Percentiles rank a stretch among this genome's conserved stretches.
Evolutionary conservation across 1,139 yeast genomes (phyloP).

Genomic region (Geotrichum bryndzae): DNA sequence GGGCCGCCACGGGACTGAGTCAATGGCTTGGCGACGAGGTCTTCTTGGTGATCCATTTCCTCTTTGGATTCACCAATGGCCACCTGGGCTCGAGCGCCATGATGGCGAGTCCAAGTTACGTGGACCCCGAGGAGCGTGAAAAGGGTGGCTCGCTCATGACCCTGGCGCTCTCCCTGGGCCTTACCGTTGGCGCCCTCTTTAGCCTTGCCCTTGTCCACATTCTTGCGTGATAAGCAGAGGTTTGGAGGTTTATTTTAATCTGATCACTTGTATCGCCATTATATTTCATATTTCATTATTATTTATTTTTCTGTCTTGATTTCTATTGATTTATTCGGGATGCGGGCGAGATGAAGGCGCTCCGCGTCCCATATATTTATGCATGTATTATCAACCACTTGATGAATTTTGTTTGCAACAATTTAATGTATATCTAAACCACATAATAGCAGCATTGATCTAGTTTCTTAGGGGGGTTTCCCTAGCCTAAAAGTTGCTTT

Average conservation of each 20-base stretch:
- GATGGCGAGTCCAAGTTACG: conserved; percentile 64
- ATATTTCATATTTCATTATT: neutral
- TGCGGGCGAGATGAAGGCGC: too few species aligned
- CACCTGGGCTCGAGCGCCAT: conserved; percentile 75
- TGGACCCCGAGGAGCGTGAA: conserved; percentile 62
- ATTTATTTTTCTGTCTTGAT: too few species aligned
- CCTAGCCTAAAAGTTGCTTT: too few species aligned
- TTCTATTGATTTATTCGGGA: neutral
- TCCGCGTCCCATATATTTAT: too few species aligned
- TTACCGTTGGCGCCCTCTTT: conserved; percentile 68
- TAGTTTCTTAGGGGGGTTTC: too few species aligned
- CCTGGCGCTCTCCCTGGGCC: conserved; percentile 66
- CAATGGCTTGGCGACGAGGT: conserved; percentile 51
- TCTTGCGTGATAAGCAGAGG: neutral
- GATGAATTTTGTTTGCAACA: too few species aligned
- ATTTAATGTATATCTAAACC: too few species aligned
- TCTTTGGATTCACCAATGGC: conserved; percentile 85
- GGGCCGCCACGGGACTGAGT: conserved; percentile 29
- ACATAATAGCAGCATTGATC: too few species aligned
- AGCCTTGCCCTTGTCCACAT: conserved; percentile 49
- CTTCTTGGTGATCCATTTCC: conserved; percentile 63
- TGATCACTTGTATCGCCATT: neutral
- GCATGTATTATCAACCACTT: too few species aligned
- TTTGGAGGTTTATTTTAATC: neutral
- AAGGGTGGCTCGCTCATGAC: conserved; percentile 95